Base-by-base conservation (phyloP, 768 basidiomycete species). In the Cystofilobasidium capitatum region DNA sequence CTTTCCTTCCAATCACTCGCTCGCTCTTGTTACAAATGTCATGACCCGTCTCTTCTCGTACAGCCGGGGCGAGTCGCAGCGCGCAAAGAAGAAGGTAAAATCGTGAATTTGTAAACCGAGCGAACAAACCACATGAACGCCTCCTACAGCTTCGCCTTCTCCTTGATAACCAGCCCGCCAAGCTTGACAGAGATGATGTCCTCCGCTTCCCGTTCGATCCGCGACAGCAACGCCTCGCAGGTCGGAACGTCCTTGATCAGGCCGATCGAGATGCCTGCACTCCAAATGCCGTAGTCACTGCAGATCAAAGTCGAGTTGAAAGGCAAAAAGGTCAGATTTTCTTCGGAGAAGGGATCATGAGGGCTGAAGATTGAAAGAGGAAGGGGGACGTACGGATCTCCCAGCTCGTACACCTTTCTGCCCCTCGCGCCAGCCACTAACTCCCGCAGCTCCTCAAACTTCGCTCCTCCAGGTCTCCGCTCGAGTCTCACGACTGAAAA, bases 261-360 rank as follows among this genome's bases (percentile, higher is more conserved):
- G 0, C 79, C 79, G 47, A 79, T 71, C 24, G 75, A 71, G 57
- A 78, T 76, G 26, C 76, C 76, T 0, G 74, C 75, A 64, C 73
- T 82, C 92, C 92, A 94, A 58, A 94, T 86, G 5, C 92, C 93
- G 72, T 86, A 84, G 70, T 97, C 89, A 0, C 47, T 49, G 47
- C 17, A 5, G 44, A 7, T 16, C 44, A n/a, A n/a, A n/a, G n/a
- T n/a, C n/a, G n/a, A n/a, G n/a, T n/a, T n/a, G n/a, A n/a, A n/a
- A n/a, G 44, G 44, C 8, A n/a, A 20, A n/a, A n/a, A n/a, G 14
- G 22, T 3, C 4, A 3, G 47, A 9, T 10, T 49, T 26, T 24
- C n/a, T 1, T 22, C 20, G 47, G 10, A 49, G n/a, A 22, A 24
- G 47, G 4, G 20, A 26, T 4, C n/a, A n/a, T 16, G n/a, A 24